Conservation (phyloP, 345 rosid genomes). For the Aquilaria yunnanensis region DNA sequence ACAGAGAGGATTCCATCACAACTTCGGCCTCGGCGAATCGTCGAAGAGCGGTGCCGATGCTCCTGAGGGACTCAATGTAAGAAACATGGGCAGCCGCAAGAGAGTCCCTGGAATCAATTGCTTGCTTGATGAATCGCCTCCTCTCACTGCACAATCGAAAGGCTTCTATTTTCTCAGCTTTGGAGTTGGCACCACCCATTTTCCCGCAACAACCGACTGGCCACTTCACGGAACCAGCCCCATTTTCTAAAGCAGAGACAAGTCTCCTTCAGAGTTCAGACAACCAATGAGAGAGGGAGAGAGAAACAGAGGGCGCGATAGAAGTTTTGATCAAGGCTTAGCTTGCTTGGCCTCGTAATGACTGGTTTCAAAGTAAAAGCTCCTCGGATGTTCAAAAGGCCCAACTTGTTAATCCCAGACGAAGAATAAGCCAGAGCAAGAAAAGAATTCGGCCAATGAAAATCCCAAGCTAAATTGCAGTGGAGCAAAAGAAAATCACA, state of each 20-base stretch:
- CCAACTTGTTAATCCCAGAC: too few relatives aligned
- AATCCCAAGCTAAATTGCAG: too few relatives aligned
- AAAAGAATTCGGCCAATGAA: too few relatives aligned
- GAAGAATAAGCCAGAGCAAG: too few relatives aligned
- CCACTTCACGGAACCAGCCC: slow-evolving; percentile 21
- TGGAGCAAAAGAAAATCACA: too few relatives aligned
- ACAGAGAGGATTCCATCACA: slow-evolving; percentile 25
- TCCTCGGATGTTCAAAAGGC: too few relatives aligned
- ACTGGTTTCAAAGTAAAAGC: too few relatives aligned
- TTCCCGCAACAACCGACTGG: slow-evolving; percentile 12
- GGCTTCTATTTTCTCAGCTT: slow-evolving; percentile 50
- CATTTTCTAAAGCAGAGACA: background rate
- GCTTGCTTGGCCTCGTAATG: too few relatives aligned
- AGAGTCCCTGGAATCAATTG: slow-evolving; percentile 65
- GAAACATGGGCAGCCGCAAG: slow-evolving; percentile 94
- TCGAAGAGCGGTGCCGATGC: slow-evolving; percentile 69
- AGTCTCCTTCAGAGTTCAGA: too few relatives aligned
- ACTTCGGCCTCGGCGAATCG: slow-evolving; percentile 67
- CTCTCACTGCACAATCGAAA: slow-evolving; percentile 68
- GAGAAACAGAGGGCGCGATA: too few relatives aligned
- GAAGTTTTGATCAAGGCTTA: too few relatives aligned
- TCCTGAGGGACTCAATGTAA: slow-evolving; percentile 64
- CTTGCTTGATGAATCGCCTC: slow-evolving; percentile 18
- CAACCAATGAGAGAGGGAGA: too few relatives aligned
- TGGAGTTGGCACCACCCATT: slow-evolving; percentile 79